Evolutionary conservation across 352 stramenopile genomes (phyloP).

Genomic region (Globisporangium iwayamae): DNA sequence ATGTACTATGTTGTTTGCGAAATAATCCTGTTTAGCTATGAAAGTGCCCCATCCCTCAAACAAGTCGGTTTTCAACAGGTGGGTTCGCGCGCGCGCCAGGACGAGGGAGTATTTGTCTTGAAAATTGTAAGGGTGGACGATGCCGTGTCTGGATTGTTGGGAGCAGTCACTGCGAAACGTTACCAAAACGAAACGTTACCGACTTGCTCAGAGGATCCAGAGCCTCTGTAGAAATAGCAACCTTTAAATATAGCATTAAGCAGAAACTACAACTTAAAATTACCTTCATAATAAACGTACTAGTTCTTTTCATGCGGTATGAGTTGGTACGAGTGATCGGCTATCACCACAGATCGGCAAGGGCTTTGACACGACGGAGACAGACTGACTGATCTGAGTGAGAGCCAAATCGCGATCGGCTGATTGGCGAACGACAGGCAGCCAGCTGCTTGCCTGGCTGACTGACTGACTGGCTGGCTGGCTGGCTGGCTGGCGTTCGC

Average conservation of each 20-base stretch:
- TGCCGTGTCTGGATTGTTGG: constrained; percentile 3
- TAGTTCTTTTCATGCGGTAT: too few relatives aligned
- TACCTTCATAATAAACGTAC: too few relatives aligned
- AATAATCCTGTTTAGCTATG: too few relatives aligned
- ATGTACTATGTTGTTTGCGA: too few relatives aligned
- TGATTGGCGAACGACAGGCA: not conserved
- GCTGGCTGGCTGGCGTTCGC: not conserved
- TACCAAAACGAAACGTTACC: not conserved
- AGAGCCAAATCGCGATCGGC: not conserved
- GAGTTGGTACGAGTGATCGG: not conserved
- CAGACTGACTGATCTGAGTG: not conserved
- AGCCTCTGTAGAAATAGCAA: not conserved
- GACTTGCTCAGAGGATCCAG: not conserved
- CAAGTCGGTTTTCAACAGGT: constrained; percentile 2
- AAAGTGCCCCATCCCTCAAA: not conserved
- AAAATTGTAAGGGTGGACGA: not conserved
- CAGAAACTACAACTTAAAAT: too few relatives aligned
- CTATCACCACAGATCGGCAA: not conserved
- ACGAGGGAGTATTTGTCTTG: not conserved
- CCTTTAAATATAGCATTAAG: too few relatives aligned
- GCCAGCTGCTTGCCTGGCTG: too few relatives aligned
- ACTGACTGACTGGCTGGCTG: too few relatives aligned
- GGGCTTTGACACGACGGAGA: not conserved
- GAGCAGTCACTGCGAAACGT: not conserved
- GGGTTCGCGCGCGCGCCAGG: constrained; percentile 3